Percentiles rank a stretch among this genome's conserved stretches.
phyloP scores from a whole-genome alignment of 495 filamentous ascomycete species.

The Niebla homalea region DNA sequence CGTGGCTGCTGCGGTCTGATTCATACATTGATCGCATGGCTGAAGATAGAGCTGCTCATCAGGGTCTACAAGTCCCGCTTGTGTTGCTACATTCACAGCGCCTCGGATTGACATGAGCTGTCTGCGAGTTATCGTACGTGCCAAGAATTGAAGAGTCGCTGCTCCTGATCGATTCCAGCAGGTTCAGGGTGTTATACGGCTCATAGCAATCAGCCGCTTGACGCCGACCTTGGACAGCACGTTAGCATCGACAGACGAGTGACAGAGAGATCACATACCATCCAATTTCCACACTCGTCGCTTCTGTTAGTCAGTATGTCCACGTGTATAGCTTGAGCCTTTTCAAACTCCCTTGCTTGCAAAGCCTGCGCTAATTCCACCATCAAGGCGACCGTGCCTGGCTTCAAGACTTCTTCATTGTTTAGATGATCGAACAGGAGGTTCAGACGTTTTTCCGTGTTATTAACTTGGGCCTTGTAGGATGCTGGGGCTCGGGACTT shows the following conservation, averaged over 20 bases:
- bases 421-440: constrained; percentile 94
- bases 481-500: constrained; percentile 65
- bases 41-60: too few relatives aligned
- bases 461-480: constrained; percentile 75
- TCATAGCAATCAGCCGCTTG: constrained; percentile 86
- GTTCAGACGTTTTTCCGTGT: constrained; percentile 82
- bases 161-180: not conserved
- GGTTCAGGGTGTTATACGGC: constrained; percentile 51
- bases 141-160: not conserved
- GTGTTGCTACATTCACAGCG: too few relatives aligned
- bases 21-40: too few relatives aligned
- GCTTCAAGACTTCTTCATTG: constrained; percentile 77
- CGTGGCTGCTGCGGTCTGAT: too few relatives aligned
- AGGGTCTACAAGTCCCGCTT: too few relatives aligned
- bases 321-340: constrained; percentile 61
- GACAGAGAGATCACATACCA: constrained; percentile 48
- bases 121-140: too few relatives aligned
- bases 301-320: constrained; percentile 71
- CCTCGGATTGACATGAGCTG: too few relatives aligned
- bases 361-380: constrained; percentile 53
- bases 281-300: constrained; percentile 86
- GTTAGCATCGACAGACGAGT: not conserved
- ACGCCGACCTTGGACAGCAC: constrained; percentile 57
- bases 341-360: constrained; percentile 57
- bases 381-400: constrained; percentile 65